Conservation (phyloP, 2,329 filamentous ascomycete species). For the Penicillium sclerotigenum region DNA sequence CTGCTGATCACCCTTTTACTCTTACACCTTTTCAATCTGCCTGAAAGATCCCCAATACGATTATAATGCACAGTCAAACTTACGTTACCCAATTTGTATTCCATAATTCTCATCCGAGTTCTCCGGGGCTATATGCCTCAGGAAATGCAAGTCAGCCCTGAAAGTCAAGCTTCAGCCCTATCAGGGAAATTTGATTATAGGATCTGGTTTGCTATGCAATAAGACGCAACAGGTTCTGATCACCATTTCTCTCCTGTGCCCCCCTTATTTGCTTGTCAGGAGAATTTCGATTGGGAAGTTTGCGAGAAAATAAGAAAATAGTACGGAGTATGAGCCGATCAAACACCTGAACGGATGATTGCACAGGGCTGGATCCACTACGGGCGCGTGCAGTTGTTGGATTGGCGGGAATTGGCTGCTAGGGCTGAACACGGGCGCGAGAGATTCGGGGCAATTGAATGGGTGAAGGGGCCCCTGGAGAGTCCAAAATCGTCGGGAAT, state of each 20-base stretch:
- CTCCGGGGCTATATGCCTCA: not conserved
- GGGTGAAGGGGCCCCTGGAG: not conserved
- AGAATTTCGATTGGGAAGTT: no score
- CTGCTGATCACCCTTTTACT: not conserved
- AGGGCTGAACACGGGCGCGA: not conserved
- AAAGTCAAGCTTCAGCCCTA: slow-evolving; percentile 34
- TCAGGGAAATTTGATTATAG: slow-evolving; percentile 17
- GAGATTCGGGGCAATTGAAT: not conserved
- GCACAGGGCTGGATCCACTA: not conserved
- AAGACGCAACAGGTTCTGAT: not conserved
- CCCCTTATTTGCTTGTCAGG: slow-evolving; percentile 5
- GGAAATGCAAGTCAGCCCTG: slow-evolving; percentile 7
- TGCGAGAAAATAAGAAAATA: not conserved
- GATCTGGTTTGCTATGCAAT: not conserved
- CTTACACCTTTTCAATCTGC: not conserved
- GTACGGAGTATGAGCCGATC: not conserved
- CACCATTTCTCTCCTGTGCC: not conserved
- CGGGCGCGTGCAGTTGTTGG: not conserved
- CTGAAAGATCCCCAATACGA: not conserved
- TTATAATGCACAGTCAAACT: not conserved
- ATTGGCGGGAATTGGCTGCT: not conserved
- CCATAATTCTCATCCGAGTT: not conserved
- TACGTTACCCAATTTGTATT: not conserved
- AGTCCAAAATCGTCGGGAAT: not conserved
- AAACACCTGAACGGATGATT: not conserved